A percentile compares a stretch with the other conserved stretches of the same genome.
Conservation (phyloP, 2,329 filamentous ascomycete species). For the Diaporthe sp. region DNA sequence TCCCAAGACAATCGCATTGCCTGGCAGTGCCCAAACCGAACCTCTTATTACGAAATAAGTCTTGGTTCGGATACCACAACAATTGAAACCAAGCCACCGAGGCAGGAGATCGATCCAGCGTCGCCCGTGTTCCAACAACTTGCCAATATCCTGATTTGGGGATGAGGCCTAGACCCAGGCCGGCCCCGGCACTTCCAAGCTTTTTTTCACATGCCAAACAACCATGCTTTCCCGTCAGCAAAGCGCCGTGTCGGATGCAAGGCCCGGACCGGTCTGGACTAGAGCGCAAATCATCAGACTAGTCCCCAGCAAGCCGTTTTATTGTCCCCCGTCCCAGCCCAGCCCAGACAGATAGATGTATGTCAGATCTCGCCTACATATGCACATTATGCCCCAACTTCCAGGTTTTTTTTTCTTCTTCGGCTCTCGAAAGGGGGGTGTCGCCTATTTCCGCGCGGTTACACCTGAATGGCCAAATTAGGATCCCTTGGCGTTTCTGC, state of each 20-base stretch:
- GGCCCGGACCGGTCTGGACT: constrained; percentile 15
- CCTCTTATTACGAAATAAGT: neutral
- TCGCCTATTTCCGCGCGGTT: neutral
- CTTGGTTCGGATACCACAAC: no score
- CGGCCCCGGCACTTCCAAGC: neutral
- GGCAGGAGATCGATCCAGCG: no score
- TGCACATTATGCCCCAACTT: neutral
- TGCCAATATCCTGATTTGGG: neutral
- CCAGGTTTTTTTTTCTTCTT: neutral
- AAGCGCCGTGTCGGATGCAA: neutral
- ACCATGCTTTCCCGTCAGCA: neutral
- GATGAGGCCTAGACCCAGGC: neutral
- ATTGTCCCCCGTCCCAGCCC: no score
- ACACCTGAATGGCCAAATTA: neutral
- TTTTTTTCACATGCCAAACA: constrained; percentile 6
- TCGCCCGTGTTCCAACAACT: no score
- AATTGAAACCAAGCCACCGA: neutral
- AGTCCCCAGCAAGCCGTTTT: neutral
- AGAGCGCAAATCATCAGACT: neutral
- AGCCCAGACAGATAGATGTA: no score
- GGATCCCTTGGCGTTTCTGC: neutral
- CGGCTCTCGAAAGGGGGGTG: neutral
- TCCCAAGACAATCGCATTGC: neutral
- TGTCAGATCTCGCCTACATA: constrained; percentile 23
- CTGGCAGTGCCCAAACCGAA: neutral